Conservation (phyloP, 2,329 filamentous ascomycete species). For the Blastomyces silverae region DNA sequence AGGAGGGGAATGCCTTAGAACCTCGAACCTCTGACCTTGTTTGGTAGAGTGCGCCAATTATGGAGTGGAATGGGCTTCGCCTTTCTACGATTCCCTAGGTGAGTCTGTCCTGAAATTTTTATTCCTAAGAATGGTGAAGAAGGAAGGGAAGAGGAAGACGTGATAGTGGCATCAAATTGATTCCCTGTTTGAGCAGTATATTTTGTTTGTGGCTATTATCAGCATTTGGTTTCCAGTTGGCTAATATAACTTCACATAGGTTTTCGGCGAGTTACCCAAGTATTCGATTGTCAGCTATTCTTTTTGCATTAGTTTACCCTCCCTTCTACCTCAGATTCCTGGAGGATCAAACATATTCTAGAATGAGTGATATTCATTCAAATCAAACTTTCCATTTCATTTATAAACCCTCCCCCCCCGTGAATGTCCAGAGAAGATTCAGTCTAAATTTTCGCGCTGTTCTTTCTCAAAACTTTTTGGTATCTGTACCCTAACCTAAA, state of each 20-base stretch:
- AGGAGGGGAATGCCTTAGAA: background rate
- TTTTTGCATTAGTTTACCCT: background rate
- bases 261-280: background rate
- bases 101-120: background rate
- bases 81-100: background rate
- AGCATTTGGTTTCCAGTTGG: background rate
- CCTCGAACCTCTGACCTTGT: background rate
- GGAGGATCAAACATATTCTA: background rate
- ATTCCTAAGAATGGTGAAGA: background rate
- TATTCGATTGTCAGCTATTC: background rate
- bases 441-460: background rate
- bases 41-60: background rate
- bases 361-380: background rate
- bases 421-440: background rate
- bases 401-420: background rate
- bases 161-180: background rate
- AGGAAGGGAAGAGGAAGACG: background rate
- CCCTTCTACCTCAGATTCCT: background rate
- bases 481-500: background rate
- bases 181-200: background rate
- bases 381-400: background rate
- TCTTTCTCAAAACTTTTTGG: background rate
- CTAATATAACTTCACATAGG: background rate
- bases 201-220: background rate
- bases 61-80: background rate